A percentile compares a stretch with the other conserved stretches of the same genome.
phyloP scores from a whole-genome alignment of 305 asterid species.

The Fraxinus dipetala region DNA sequence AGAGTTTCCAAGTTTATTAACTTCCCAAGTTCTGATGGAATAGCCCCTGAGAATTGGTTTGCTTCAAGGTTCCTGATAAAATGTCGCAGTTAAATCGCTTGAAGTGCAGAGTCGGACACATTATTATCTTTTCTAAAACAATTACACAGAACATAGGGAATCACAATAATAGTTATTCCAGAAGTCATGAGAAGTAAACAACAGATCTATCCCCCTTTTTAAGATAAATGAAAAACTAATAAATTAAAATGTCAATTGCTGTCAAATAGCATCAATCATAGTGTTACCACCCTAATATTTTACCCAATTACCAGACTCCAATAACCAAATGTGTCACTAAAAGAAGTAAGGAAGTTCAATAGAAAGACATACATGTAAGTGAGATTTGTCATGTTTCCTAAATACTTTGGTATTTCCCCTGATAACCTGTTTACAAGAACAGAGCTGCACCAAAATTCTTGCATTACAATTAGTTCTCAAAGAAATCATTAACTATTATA shows the following conservation, averaged over 20 bases:
- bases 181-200: not conserved
- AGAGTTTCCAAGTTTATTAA: slow-evolving; percentile 51
- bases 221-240: not conserved
- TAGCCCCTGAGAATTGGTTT: slow-evolving; percentile 66
- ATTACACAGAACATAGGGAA: not conserved
- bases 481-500: slow-evolving; percentile 12
- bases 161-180: not conserved
- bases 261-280: not conserved
- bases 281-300: not conserved
- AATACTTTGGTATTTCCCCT: slow-evolving; percentile 68
- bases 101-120: not conserved
- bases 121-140: not conserved
- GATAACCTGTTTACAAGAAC: slow-evolving; percentile 83
- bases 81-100: slow-evolving; percentile 4
- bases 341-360: slow-evolving; percentile 18
- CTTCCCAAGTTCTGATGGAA: slow-evolving; percentile 74
- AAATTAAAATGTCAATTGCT: not conserved
- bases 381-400: slow-evolving; percentile 75
- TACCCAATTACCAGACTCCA: not conserved
- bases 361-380: slow-evolving; percentile 64
- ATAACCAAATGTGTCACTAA: slow-evolving; percentile 13
- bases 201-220: not conserved
- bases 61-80: slow-evolving; percentile 81
- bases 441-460: slow-evolving; percentile 57
- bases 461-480: slow-evolving; percentile 17